phyloP scores from a whole-genome alignment of 805 yeast genomes.

The Lipomyces sp. region DNA sequence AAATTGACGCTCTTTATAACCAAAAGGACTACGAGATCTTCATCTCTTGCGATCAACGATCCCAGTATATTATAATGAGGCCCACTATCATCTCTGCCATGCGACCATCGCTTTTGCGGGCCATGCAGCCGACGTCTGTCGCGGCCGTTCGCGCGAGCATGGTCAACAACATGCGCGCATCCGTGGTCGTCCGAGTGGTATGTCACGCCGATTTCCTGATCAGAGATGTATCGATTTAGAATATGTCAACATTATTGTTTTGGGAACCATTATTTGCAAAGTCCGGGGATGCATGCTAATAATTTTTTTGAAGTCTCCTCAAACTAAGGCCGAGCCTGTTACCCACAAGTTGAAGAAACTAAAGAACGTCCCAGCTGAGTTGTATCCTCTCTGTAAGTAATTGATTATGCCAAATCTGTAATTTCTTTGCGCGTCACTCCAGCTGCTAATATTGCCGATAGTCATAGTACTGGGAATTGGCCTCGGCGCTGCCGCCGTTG shows the following conservation, averaged over 20 bases:
- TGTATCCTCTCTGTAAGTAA: conserved; percentile 43
- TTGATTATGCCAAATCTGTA: too few species aligned
- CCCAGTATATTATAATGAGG: background rate
- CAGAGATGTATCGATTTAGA: background rate
- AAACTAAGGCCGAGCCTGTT: conserved; percentile 27
- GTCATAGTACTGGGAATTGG: conserved; percentile 17
- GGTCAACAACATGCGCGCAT: conserved; percentile 23
- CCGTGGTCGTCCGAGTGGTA: conserved; percentile 25
- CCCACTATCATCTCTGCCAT: conserved; percentile 8
- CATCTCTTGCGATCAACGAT: background rate
- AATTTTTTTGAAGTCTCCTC: conserved; percentile 15
- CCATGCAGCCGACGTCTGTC: conserved; percentile 27
- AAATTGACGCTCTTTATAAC: background rate
- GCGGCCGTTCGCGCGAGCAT: conserved; percentile 23
- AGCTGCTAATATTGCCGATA: background rate
- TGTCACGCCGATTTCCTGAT: background rate
- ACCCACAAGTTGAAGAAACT: conserved; percentile 31
- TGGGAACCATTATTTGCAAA: background rate
- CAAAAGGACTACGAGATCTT: background rate
- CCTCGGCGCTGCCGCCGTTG: conserved; percentile 28
- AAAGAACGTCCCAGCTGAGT: conserved; percentile 42
- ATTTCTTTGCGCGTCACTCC: background rate
- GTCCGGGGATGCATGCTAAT: background rate
- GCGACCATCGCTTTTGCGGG: conserved; percentile 23
- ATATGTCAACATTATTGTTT: background rate